These are phyloP conservation scores for Calocybe cyanea DNA, from an alignment of 768 basidiomycete species.

Conservation along the genomic window DNA sequence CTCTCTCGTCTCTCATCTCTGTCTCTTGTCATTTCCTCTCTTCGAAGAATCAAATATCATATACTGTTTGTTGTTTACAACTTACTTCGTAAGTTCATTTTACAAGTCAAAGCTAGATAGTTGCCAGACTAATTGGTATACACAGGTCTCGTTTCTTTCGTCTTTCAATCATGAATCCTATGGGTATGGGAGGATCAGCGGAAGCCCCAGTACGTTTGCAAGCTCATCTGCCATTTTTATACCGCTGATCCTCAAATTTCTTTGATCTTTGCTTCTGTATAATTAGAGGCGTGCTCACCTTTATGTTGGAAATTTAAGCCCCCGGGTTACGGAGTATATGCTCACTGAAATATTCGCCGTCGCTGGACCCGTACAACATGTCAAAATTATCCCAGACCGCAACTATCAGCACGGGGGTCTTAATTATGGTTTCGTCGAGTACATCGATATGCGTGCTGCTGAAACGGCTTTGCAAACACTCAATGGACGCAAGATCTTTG, in stretches of 20 bases:
- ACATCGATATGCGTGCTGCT: slow-evolving; percentile 96
- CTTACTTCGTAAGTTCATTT: slow-evolving; percentile 39
- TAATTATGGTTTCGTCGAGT: slow-evolving; percentile 99
- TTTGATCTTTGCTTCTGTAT: slow-evolving; percentile 18
- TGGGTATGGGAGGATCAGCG: slow-evolving; percentile 65
- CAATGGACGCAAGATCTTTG: slow-evolving; percentile 99
- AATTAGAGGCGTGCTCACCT: slow-evolving; percentile 88
- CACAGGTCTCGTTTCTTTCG: slow-evolving; percentile 49
- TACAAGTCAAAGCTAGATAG: slow-evolving; percentile 1
- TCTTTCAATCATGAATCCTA: slow-evolving; percentile 73
- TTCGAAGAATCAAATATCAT: slow-evolving; percentile 56
- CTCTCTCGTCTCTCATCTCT: slow-evolving; percentile 41
- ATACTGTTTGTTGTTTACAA: slow-evolving; percentile 47
- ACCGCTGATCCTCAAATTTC: slow-evolving; percentile 28
- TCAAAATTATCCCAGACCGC: slow-evolving; percentile 99
- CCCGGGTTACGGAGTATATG: slow-evolving; percentile 98
- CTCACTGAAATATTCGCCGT: slow-evolving; percentile 96
- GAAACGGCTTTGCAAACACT: slow-evolving; percentile 98
- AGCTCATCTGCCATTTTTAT: slow-evolving; percentile 17
- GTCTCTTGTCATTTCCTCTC: slow-evolving; percentile 41
- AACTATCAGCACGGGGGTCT: slow-evolving; percentile 99
- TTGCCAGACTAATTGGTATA: slow-evolving; percentile 19
- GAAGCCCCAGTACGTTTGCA: slow-evolving; percentile 68
- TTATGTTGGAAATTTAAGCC: slow-evolving; percentile 97
- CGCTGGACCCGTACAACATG: slow-evolving; percentile 95